Base-by-base conservation (phyloP, 176 grass and related monocot genomes). In the Bolboschoenus planiculmis region DNA sequence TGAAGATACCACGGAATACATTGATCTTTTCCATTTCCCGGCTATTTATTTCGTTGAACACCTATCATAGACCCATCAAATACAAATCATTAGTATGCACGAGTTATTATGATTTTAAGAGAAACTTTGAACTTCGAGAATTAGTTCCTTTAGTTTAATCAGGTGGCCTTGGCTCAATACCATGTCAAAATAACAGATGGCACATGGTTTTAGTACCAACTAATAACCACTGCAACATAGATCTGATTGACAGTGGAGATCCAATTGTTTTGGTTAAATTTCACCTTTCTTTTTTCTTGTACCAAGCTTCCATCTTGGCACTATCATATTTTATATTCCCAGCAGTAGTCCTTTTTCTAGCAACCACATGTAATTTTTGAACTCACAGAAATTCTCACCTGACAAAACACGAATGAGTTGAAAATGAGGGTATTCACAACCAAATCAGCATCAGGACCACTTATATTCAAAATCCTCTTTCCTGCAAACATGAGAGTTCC, bases 21-120 rank as follows among this genome's bases (percentile, higher is more conserved):
- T 98, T 95, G 2, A 98, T 93, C 96, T 93, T 98, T 63, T 98
- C 85, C 92, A 98, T 93, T 40, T 98, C 92, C 61, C 92, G 88
- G 60, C 96, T 98, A 79, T 95, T 98, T 85, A 98, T 91, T 90
- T 98, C 96, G 15, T 98, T 98, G 87, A 98, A 98, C 1, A 98
- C 96, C 96, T 98, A 51, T 42, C 6, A 24, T 7, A 84, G 56
- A 14, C 76, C 58, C 26, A 58, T 53, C 18, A 31, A 33, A 31
- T 77, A 51, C 72, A 33, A 5, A 3, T 53, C 4, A 34, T 21
- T 36, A 39, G 20, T 24, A 80, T 57, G 10, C 16, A 3, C 10
- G 62, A 62, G 4, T 81, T 4, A 47, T 37, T 43, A 44, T 43
- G 54, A 30, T 31, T 43, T 63, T 31, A 43, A 81, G 1, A 81